Conservation (phyloP, 139 green algal genomes). For the Tetraselmis chui region DNA sequence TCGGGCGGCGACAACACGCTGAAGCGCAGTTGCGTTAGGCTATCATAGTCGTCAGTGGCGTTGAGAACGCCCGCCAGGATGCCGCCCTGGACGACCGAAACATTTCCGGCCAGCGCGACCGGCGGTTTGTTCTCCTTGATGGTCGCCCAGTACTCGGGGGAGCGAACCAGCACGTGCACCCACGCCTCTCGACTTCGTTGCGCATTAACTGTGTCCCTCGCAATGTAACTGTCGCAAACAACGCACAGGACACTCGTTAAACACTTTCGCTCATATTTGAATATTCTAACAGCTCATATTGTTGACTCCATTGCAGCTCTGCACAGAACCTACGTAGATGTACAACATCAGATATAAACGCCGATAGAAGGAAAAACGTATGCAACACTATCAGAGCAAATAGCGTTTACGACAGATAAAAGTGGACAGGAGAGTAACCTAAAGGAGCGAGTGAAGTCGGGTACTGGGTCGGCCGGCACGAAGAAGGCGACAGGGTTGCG, state of each 20-base stretch:
- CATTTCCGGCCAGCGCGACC: background rate
- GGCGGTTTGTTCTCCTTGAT: background rate
- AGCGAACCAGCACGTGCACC: background rate
- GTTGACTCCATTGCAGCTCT: too few species aligned
- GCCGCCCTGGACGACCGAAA: background rate
- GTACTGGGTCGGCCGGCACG: background rate
- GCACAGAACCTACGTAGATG: too few species aligned
- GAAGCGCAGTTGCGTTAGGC: background rate
- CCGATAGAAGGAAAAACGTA: too few species aligned
- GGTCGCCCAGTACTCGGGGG: background rate
- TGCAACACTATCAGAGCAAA: too few species aligned
- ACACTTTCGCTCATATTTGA: too few species aligned
- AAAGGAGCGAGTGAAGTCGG: background rate
- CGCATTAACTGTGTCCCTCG: background rate
- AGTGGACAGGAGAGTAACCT: too few species aligned
- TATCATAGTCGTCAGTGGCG: background rate
- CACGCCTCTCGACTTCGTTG: background rate
- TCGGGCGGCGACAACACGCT: background rate
- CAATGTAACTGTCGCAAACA: background rate
- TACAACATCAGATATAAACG: too few species aligned
- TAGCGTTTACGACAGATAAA: too few species aligned
- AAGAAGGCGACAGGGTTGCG: background rate
- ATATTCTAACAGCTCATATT: too few species aligned
- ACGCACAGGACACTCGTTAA: too few species aligned
- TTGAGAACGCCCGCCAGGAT: background rate